A percentile compares a stretch with the other conserved stretches of the same genome.
Conservation (phyloP, 2,329 filamentous ascomycete genomes). For the Stenocarpella maydis region DNA sequence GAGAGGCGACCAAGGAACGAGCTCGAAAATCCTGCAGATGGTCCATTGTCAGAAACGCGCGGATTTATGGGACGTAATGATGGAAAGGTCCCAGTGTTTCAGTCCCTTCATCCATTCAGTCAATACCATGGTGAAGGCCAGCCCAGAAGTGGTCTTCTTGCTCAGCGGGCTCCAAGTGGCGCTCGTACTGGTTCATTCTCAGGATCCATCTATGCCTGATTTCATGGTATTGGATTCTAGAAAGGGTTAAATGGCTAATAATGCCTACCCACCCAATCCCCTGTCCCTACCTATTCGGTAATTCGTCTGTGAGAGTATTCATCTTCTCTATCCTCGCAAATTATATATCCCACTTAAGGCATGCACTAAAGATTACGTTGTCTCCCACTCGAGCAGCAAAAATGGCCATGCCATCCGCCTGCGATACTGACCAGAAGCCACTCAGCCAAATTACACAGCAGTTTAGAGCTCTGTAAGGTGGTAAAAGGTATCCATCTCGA, state of each 20-base stretch:
- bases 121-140: neutral
- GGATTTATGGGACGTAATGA: neutral
- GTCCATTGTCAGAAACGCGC: neutral
- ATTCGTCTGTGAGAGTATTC: too few species aligned
- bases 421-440: too few species aligned
- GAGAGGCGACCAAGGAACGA: neutral
- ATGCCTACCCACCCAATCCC: neutral
- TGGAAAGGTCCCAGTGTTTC: too few species aligned
- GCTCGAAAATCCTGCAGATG: neutral
- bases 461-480: too few species aligned
- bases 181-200: neutral
- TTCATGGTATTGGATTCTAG: too few species aligned
- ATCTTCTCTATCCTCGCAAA: too few species aligned
- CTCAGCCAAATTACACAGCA: too few species aligned
- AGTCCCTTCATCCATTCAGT: neutral
- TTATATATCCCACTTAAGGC: neutral
- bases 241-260: neutral
- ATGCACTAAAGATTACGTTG: neutral
- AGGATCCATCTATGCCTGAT: neutral
- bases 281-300: too few species aligned
- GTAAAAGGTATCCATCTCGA: neutral
- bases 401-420: too few species aligned
- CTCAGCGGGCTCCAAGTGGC: neutral
- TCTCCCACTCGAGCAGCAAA: too few species aligned
- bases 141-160: neutral